These are phyloP conservation scores for Tolypocladium amazonense DNA, from an alignment of 2,329 filamentous ascomycete species.

Conservation along the genomic window DNA sequence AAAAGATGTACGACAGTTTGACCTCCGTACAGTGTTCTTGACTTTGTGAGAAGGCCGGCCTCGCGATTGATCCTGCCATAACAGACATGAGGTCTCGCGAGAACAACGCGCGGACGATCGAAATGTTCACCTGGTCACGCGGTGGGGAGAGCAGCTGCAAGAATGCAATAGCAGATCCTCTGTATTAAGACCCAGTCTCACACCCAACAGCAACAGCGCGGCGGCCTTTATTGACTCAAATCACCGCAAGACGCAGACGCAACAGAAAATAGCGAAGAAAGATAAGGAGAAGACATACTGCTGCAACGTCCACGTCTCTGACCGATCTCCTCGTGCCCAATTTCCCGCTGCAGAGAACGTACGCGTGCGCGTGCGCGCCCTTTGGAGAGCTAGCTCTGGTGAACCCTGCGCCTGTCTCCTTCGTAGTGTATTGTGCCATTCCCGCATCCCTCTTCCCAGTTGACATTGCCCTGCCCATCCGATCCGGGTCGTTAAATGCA, in stretches of 20 bases:
- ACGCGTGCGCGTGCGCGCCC: background rate
- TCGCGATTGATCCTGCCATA: background rate
- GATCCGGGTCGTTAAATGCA: constrained; percentile 7
- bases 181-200: constrained; percentile 11
- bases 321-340: background rate
- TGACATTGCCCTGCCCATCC: background rate
- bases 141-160: background rate
- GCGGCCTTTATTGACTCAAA: background rate
- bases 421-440: background rate
- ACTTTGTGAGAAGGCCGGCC: background rate
- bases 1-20: background rate
- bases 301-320: background rate
- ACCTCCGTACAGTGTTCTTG: background rate
- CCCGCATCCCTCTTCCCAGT: background rate
- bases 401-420: background rate
- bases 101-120: background rate
- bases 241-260: background rate
- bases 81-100: background rate
- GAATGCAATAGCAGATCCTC: background rate
- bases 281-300: constrained; percentile 6
- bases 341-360: background rate
- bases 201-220: constrained; percentile 1
- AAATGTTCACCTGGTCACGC: background rate
- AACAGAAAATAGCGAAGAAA: constrained; percentile 4
- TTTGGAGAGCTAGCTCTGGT: background rate